Evolutionary conservation across 352 stramenopile genomes (phyloP), one percentile per base, ranked within the genome.

Genomic region (Thalassiosira mediterranea): DNA sequence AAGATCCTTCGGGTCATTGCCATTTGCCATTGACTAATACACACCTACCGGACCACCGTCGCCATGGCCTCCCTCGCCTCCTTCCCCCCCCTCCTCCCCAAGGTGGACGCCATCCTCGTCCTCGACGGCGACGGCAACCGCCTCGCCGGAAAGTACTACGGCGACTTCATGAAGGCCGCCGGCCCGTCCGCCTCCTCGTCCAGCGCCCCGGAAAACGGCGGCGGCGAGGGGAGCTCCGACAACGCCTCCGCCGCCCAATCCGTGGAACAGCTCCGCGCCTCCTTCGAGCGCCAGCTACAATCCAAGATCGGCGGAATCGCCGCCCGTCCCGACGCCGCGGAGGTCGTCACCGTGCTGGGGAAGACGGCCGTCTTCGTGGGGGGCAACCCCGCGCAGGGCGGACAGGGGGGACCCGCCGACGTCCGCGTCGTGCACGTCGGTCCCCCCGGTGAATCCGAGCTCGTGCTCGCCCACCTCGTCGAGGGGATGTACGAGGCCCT

Each of bases 401-500:
- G 48, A 1, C 40, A 48, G 25, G 53, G 71, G 0, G 49, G 51
- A 8, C 57, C 34, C 10, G 74, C 62, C 3, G 79, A 89, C 58
- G 83, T 93, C 1, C 72, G 83, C 7, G 74, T 91, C 0, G 84
- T 91, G 26, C 83, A 91, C 62, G 59, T 91, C 13, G 83, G 82
- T 38, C 81, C 87, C 0, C 34, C 78, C n/a, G 78, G 70, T 25
- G 87, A 91, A 66, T 84, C 70, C 2, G 83, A 91, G 68, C 60
- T 93, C 13, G 54, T 90, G 0, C 64, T 93, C 52, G 86, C 86
- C 4, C 75, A 92, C 74, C 74, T 92, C 28, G 83, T 60, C 23
- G 86, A 92, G 72, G 86, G 86, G 17, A 92, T 92, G 86, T 90
- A 90, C 59, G 84, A 89, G 54, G 86, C 83, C 2, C 51, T 92